Base-by-base conservation (phyloP, 2,329 filamentous ascomycete species). In the Alternaria triticina region DNA sequence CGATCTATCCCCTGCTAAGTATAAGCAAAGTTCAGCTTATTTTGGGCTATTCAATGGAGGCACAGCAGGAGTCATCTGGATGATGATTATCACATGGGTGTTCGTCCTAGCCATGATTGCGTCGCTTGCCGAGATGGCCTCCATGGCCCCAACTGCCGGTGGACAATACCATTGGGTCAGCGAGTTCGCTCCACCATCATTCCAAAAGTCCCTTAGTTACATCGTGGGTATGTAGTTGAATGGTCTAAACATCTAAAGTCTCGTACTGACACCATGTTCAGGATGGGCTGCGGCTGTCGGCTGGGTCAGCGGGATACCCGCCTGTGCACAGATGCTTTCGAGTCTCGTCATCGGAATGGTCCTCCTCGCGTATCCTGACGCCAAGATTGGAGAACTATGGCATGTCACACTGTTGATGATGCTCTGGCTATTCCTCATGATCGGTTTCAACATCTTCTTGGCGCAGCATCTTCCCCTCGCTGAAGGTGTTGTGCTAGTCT, bases 401-500 rank as follows among this genome's bases (percentile, higher is more conserved):
- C 47, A 64, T 61, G 54, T 28, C 72, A 76, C 67, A 57, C 77
- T 81, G 51, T 83, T 82, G 66, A 82, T 80, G 6, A 70, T 83
- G 30, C 71, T 80, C 3, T 45, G 74, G 7, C 65, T 82, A 15
- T 70, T 77, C 5, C 65, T 80, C 5, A 69, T 69, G 66, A 46
- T 67, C 20, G 61, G 71, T 8, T 77, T 83, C 62, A 86, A 86
- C 69, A 80, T 79, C 10, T 74, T 83, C 28, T 73, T 81, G 7
- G 81, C 81, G 1, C 77, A 76, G 13, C 65, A 80, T 5, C 72
- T 86, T 3, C 84, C 83, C 1, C 69, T 79, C 6, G 72, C 84
- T 44, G 84, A 86, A 68, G 79, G 80, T 28, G 65, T 83, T 12
- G 76, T 83, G 13, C 70, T 85, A 9, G 74, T 83, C 17, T 59